Conservation (phyloP, 768 basidiomycete species). For the Lepiota venenata region DNA sequence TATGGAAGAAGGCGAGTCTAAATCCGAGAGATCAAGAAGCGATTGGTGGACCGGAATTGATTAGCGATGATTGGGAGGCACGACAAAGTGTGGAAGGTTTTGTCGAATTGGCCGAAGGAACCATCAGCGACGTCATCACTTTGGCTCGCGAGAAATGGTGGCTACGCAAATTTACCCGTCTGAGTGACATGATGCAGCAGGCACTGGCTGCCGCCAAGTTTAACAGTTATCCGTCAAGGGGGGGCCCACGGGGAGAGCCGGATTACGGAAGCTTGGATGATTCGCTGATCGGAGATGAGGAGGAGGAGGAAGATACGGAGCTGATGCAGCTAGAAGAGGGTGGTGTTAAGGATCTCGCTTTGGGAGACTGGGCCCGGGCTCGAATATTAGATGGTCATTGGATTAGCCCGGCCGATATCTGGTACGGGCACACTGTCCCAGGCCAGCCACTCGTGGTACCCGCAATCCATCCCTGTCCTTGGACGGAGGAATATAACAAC, state of each 20-base stretch:
- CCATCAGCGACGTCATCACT: constrained; percentile 53
- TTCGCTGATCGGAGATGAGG: constrained; percentile 35
- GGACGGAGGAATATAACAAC: constrained; percentile 40
- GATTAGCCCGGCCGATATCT: constrained; percentile 71
- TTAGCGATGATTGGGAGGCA: constrained; percentile 59
- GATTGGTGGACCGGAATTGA: constrained; percentile 42
- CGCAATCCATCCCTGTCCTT: constrained; percentile 60
- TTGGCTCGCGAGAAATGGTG: constrained; percentile 70
- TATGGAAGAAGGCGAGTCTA: constrained; percentile 55
- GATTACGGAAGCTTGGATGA: constrained; percentile 20
- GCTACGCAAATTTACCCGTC: constrained; percentile 61
- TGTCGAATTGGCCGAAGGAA: constrained; percentile 70
- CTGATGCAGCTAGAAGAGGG: constrained; percentile 37
- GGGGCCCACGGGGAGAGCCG: constrained; percentile 5
- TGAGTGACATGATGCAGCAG: constrained; percentile 64
- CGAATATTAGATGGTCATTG: constrained; percentile 75
- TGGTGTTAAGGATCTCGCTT: constrained; percentile 50
- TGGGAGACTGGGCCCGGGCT: constrained; percentile 69
- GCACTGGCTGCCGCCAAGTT: constrained; percentile 50
- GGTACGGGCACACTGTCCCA: constrained; percentile 41
- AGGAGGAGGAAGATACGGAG: constrained; percentile 43
- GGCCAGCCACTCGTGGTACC: constrained; percentile 34
- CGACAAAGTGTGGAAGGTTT: constrained; percentile 68
- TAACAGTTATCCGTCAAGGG: constrained; percentile 3
- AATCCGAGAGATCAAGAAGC: constrained; percentile 52